Base-by-base conservation (phyloP, 768 basidiomycete genomes). In the Termitomyces sp. region DNA sequence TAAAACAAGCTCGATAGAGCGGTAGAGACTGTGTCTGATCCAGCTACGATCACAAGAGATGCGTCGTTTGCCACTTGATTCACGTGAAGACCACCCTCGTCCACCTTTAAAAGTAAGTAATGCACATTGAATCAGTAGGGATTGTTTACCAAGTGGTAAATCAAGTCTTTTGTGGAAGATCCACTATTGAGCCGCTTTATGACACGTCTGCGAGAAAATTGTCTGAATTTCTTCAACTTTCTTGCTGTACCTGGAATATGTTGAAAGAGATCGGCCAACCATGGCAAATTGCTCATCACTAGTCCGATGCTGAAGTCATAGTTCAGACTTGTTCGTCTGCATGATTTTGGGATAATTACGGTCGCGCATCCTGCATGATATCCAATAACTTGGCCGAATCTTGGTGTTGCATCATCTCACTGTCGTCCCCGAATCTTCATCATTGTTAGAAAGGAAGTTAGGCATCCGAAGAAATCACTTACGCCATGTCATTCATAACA, bases 11-110 rank as follows among this genome's bases (percentile, higher is more conserved):
- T 59, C 24, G 61, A 58, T 16, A 67, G 61, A 18, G 63, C 60
- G 10, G 61, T 57, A 3, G 64, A 53, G 14, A 62, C 54, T 16
- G 61, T 67, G 43, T 63, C 66, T n/a, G 64, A 60, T 6, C 66
- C 64, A 30, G 63, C 62, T 18, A 60, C 52, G 45, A 64, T 63
- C 5, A 63, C 61, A 13, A 65, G 51, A 22, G 55, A 54, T 18
- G 58, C 54, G 26, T 67, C 63, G 22, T 57, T 63, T 28, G 61
- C 58, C 38, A 67, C 63, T 52, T 67, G 61, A 33, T 55, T 54
- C 18, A 62, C 53, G 13, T 55, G 41, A 33, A 50, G 13, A 50
- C 32, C 32, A 20, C 49, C 32, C 20, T 35, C 33, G 33, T 50
- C 33, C 22, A 8, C 22, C 49, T 50, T 35, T 6, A 22, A 18